Conservation (phyloP, 257 asterid species). For the Solanum ahanhuiri region DNA sequence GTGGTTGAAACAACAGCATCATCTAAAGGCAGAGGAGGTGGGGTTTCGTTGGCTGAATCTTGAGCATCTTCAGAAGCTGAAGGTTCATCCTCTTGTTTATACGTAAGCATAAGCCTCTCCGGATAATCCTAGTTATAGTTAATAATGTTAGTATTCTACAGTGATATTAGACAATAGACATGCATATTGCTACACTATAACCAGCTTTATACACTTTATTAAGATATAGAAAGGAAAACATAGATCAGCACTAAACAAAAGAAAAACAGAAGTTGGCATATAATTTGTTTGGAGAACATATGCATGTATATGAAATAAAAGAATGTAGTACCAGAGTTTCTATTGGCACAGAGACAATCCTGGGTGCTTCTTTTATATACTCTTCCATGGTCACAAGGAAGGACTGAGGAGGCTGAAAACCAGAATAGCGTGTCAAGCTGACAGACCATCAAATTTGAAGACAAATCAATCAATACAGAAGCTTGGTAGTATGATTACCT, state of each 20-base stretch:
- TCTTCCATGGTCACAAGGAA: constrained; percentile 52
- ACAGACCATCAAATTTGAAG: not conserved
- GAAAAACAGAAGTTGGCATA: not conserved
- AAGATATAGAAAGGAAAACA: not conserved
- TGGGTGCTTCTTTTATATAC: constrained; percentile 43
- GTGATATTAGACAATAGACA: not conserved
- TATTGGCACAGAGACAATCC: constrained; percentile 38
- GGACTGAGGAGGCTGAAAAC: constrained; percentile 45
- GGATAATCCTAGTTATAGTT: constrained; percentile 62
- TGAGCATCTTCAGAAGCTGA: constrained; percentile 53
- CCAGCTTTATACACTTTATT: not conserved
- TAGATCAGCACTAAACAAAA: not conserved
- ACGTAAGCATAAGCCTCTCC: constrained; percentile 89
- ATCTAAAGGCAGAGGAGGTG: constrained; percentile 28
- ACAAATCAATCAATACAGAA: not conserved
- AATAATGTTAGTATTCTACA: not conserved
- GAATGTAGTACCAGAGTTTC: constrained; percentile 23
- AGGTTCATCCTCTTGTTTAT: constrained; percentile 72
- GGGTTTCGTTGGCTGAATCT: constrained; percentile 33
- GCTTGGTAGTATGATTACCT: constrained; percentile 32
- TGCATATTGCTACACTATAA: not conserved
- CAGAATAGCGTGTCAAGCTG: constrained; percentile 4
- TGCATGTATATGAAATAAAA: not conserved
- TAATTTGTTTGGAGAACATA: not conserved
- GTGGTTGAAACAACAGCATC: constrained; percentile 35